These are phyloP conservation scores for Candida pseudoglaebosa DNA, from an alignment of 805 yeast species.

Conservation along the genomic window DNA sequence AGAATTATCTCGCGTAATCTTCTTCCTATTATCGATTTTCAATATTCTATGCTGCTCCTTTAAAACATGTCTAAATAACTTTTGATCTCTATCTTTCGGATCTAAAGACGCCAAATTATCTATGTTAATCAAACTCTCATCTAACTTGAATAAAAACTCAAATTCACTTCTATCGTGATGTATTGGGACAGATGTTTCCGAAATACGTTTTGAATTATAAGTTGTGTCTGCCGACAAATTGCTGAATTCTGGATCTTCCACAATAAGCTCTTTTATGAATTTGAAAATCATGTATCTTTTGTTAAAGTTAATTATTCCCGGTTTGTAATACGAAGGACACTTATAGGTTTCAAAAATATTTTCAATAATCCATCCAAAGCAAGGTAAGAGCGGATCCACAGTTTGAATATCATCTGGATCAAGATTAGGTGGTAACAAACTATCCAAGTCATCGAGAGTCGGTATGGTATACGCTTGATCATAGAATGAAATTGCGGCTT, in stretches of 20 bases:
- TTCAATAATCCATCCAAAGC: conserved; percentile 88
- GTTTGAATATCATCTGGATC: conserved; percentile 25
- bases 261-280: conserved; percentile 34
- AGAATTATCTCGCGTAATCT: conserved; percentile 10
- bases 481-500: conserved; percentile 40
- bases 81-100: conserved; percentile 21
- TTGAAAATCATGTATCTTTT: conserved; percentile 47
- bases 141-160: conserved; percentile 49
- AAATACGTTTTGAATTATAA: no score
- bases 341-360: conserved; percentile 59
- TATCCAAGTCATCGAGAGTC: conserved; percentile 24
- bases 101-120: conserved; percentile 21
- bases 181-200: conserved; percentile 7
- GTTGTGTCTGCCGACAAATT: conserved; percentile 10
- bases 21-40: conserved; percentile 29
- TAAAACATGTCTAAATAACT: conserved; percentile 27
- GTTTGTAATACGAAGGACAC: conserved; percentile 71
- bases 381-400: conserved; percentile 61
- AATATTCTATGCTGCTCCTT: conserved; percentile 31
- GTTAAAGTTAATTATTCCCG: conserved; percentile 75
- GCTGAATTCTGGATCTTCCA: conserved; percentile 29
- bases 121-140: conserved; percentile 30
- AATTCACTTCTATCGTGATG: conserved; percentile 40
- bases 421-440: conserved; percentile 28
- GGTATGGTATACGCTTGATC: conserved; percentile 6